phyloP scores from a whole-genome alignment of 2,329 filamentous ascomycete genomes.

The Exophiala mesophila region DNA sequence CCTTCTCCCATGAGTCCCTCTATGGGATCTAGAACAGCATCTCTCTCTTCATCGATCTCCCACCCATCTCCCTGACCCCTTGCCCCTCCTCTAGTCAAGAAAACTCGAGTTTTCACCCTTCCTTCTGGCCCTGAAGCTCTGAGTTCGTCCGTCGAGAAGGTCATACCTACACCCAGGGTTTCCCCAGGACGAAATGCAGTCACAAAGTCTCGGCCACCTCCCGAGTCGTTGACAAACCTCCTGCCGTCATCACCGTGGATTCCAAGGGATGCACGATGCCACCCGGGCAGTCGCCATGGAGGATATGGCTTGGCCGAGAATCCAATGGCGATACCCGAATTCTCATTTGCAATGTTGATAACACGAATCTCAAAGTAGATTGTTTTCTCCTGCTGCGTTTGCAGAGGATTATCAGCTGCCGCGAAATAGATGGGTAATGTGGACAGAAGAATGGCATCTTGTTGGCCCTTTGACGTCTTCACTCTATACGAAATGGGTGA shows the following conservation, averaged over 20 bases:
- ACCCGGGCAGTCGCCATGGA: slow-evolving; percentile 57
- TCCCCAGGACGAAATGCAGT: slow-evolving; percentile 49
- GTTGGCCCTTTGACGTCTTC: slow-evolving; percentile 38
- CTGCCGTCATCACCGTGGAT: slow-evolving; percentile 61
- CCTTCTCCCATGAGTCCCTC: slow-evolving; percentile 64
- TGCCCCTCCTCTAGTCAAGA: slow-evolving; percentile 56
- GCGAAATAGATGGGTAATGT: slow-evolving; percentile 55
- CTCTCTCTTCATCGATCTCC: slow-evolving; percentile 57
- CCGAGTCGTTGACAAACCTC: slow-evolving; percentile 58
- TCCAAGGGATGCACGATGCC: slow-evolving; percentile 57
- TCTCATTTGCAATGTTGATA: slow-evolving; percentile 36
- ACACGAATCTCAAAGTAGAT: slow-evolving; percentile 59
- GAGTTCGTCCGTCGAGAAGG: slow-evolving; percentile 35
- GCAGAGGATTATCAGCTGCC: slow-evolving; percentile 45
- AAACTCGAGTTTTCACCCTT: slow-evolving; percentile 36
- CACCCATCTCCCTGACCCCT: slow-evolving; percentile 44
- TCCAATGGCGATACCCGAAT: slow-evolving; percentile 55
- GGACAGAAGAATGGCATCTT: slow-evolving; percentile 51
- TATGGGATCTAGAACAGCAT: slow-evolving; percentile 51
- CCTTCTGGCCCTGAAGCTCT: neutral
- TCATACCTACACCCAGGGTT: slow-evolving; percentile 57
- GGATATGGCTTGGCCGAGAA: slow-evolving; percentile 59
- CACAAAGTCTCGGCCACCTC: slow-evolving; percentile 56
- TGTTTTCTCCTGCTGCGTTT: slow-evolving; percentile 43
- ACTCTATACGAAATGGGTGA: slow-evolving; percentile 37